phyloP scores from a whole-genome alignment of 352 stramenopile species.

The Thraustochytrium sp. region DNA sequence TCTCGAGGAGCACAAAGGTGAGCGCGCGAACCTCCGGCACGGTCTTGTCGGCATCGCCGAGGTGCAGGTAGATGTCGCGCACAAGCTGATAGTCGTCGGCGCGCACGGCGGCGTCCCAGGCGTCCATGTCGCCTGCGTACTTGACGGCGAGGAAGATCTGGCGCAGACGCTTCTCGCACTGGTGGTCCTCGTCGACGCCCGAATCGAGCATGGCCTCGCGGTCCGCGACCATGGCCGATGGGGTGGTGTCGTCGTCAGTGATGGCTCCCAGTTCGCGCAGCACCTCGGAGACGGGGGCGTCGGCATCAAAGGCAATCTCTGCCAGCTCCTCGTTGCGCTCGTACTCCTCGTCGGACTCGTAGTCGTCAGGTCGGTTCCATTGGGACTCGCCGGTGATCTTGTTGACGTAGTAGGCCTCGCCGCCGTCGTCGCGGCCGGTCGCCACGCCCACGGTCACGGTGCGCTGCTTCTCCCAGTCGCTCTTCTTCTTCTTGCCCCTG shows the following conservation, averaged over 20 bases:
- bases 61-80: conserved; percentile 23
- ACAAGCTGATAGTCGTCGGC: not conserved
- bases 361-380: conserved; percentile 22
- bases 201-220: not conserved
- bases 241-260: not conserved
- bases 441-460: not conserved
- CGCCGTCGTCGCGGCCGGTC: not conserved
- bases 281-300: not conserved
- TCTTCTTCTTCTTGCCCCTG: not conserved
- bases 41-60: not conserved
- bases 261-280: not conserved
- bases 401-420: conserved; percentile 27
- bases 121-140: not conserved
- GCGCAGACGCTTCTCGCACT: not conserved
- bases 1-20: not conserved
- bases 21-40: not conserved
- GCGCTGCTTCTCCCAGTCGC: conserved; percentile 14
- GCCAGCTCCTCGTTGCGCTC: not conserved
- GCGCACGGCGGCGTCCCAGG: not conserved
- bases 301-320: conserved; percentile 24
- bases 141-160: conserved; percentile 40
- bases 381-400: conserved; percentile 15
- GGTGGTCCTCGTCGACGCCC: not conserved
- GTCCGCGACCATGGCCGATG: not conserved
- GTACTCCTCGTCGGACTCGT: conserved; percentile 35